Evolutionary conservation across 495 filamentous ascomycete species (phyloP), one percentile per base, ranked within the genome.

Genomic region (Penicillium macrosclerotiorum): DNA sequence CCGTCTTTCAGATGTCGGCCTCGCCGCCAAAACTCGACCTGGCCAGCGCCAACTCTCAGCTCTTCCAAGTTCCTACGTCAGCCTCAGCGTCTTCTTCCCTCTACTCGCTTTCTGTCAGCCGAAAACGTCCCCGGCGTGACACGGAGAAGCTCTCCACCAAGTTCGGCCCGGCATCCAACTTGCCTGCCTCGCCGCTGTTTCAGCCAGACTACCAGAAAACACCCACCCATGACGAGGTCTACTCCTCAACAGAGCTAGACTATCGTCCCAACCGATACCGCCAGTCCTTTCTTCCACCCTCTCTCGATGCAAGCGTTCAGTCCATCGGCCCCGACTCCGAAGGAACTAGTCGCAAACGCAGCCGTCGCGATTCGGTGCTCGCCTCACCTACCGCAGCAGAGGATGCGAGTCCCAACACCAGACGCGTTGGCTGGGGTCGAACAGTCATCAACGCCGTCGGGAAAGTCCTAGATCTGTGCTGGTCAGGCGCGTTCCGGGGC

Each of bases 391-490:
- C 39, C 54, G 36, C 51, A n/a, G n/a, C n/a, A 35, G 60, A 58
- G 47, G 44, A 42, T 45, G 39, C 55, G 19, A 49, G 41, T 45
- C 45, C 54, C 20, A 30, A 51, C 24, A 27, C 43, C 24, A 44
- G 36, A 14, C 55, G 55, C 20, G 41, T 61, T 16, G 65, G 74
- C 52, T 74, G 72, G 71, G 71, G 69, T 12, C 74, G 57, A 31
- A 66, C 67, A 4, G 72, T 78, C 19, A 68, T 80, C 32, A 72
- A 72, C 24, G 78, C 86, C 19, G 82, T 89, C 6, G 87, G 87
- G 5, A 91, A 84, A 61, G 81, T 93, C 7, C 88, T 86, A 73
- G 78, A 90, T 56, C 89, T 94, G 48, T 93, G 89, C 74, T 85
- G 74, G 57, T 72, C 74, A 1, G 78, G 80, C 8, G 78, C 85